Conservation (phyloP, 139 green algal genomes). For the Diplosphaera chodatii region DNA sequence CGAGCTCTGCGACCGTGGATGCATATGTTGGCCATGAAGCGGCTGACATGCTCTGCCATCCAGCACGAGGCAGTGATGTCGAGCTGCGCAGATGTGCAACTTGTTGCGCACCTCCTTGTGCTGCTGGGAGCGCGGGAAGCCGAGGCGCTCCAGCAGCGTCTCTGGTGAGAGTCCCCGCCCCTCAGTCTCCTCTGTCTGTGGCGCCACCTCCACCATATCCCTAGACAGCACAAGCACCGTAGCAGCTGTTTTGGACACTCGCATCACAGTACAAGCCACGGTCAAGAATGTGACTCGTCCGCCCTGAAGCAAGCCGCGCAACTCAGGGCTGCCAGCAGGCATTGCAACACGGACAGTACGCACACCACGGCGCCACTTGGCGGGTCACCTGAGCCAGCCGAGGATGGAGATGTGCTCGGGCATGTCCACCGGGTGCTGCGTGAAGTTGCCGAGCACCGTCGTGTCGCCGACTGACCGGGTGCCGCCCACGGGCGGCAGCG, state of each 20-base stretch:
- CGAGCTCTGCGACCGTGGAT: no score
- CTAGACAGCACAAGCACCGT: no score
- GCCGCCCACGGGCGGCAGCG: conserved; percentile 6
- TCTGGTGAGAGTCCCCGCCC: conserved; percentile 4
- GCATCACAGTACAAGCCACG: no score
- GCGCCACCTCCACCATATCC: conserved; percentile 28
- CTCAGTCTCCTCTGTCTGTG: conserved; percentile 26
- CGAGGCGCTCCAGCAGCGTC: conserved; percentile 37
- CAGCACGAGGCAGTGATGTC: no score
- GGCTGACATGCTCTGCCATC: no score
- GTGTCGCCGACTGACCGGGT: conserved; percentile 49
- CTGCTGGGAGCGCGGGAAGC: conserved; percentile 53
- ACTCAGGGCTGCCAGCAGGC: no score
- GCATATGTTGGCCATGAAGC: no score
- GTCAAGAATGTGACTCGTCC: no score
- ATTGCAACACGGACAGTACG: no score
- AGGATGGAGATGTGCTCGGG: conserved; percentile 48
- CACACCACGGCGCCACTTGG: no score
- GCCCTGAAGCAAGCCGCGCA: no score
- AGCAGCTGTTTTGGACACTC: no score
- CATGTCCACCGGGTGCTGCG: conserved; percentile 57
- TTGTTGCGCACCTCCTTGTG: conserved; percentile 36
- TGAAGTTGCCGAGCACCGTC: conserved; percentile 65
- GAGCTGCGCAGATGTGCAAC: neutral
- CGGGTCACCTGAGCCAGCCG: conserved; percentile 44